phyloP scores from a whole-genome alignment of 148 eudicot genomes.

The Polygonum aviculare region DNA sequence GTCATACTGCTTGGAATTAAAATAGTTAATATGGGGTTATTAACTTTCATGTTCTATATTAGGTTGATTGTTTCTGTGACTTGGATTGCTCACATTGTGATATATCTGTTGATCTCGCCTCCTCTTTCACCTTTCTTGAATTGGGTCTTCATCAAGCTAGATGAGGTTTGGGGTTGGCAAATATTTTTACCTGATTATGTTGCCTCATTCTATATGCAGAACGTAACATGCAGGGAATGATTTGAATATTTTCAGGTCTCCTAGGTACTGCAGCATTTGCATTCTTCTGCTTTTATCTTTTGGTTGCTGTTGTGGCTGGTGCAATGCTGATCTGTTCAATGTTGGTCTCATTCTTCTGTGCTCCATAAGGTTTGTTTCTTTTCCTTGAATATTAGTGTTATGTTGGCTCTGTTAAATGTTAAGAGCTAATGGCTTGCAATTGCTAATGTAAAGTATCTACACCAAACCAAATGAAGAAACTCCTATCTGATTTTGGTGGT shows the following conservation, averaged over 20 bases:
- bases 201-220: neutral
- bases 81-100: slow-evolving; percentile 86
- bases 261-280: slow-evolving; percentile 97
- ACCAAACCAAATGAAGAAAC: neutral
- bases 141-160: slow-evolving; percentile 85
- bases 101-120: slow-evolving; percentile 81
- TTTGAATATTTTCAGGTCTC: slow-evolving; percentile 55
- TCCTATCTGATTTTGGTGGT: neutral
- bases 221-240: neutral
- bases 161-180: slow-evolving; percentile 67
- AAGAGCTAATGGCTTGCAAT: neutral
- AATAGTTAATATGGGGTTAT: neutral
- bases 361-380: slow-evolving; percentile 70
- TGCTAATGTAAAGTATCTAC: neutral
- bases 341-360: slow-evolving; percentile 97
- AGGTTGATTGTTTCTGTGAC: slow-evolving; percentile 93
- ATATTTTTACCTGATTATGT: neutral
- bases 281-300: slow-evolving; percentile 97
- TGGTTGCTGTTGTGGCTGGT: slow-evolving; percentile 90
- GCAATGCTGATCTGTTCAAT: slow-evolving; percentile 91
- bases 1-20: neutral
- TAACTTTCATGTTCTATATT: slow-evolving; percentile 14
- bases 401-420: neutral
- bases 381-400: neutral
- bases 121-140: slow-evolving; percentile 90